phyloP scores from a whole-genome alignment of 768 basidiomycete species.

The Exidia glandulosa region DNA sequence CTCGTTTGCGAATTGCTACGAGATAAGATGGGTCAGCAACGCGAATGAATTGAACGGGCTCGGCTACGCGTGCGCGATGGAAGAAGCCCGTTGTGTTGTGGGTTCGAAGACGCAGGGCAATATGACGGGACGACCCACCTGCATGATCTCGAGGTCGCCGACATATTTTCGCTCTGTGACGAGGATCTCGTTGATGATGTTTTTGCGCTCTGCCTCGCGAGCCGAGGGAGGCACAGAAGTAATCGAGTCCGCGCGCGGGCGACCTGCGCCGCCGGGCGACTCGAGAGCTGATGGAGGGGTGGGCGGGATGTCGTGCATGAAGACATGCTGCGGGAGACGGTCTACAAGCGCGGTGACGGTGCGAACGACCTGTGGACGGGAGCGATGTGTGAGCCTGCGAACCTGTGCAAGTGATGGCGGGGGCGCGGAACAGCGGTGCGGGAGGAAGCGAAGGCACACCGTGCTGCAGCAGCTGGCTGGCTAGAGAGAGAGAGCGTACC shows the following conservation, averaged over 20 bases:
- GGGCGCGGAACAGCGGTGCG: no score
- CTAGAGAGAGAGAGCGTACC: constrained; percentile 34
- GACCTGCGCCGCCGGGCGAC: constrained; percentile 1
- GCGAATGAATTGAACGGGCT: no score
- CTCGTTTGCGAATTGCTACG: constrained; percentile 79
- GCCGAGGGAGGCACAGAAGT: constrained; percentile 12
- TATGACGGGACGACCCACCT: constrained; percentile 41
- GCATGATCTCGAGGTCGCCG: constrained; percentile 91
- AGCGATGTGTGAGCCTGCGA: constrained; percentile 6
- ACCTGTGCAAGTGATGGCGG: no score
- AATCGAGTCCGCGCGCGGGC: constrained; percentile 6
- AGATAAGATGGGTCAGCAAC: constrained; percentile 10
- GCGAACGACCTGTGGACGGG: constrained; percentile 72
- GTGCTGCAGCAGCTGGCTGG: no score
- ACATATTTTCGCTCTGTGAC: constrained; percentile 96
- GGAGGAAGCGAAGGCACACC: no score
- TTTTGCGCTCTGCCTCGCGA: constrained; percentile 58
- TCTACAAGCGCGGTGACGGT: constrained; percentile 80
- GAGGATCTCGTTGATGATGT: constrained; percentile 79
- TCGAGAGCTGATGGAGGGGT: constrained; percentile 22
- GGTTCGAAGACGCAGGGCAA: neutral
- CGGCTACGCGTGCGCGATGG: no score
- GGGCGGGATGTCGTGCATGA: constrained; percentile 40
- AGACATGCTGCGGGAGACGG: constrained; percentile 56
- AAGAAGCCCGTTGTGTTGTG: neutral